Evolutionary conservation across 805 yeast species (phyloP).

Genomic region (Phaffomyces opuntiae): DNA sequence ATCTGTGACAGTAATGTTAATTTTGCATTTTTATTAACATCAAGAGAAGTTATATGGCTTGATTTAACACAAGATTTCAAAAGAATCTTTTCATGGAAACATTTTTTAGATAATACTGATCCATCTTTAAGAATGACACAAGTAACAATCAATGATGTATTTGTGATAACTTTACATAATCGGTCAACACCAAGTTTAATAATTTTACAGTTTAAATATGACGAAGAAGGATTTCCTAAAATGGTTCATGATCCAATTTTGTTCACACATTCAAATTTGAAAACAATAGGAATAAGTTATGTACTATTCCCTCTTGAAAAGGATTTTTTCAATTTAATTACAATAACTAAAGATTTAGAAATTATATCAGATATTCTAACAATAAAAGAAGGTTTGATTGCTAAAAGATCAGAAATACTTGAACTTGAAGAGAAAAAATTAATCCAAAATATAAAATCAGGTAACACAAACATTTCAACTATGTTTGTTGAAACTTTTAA

Average conservation of each 20-base stretch:
- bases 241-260: slow-evolving; percentile 32
- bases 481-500: no score
- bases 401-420: neutral
- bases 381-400: neutral
- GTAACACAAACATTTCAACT: no score
- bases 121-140: slow-evolving; percentile 39
- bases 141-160: slow-evolving; percentile 17
- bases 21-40: slow-evolving; percentile 50
- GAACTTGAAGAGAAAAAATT: neutral
- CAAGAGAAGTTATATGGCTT: slow-evolving; percentile 57
- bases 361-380: slow-evolving; percentile 8
- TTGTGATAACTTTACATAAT: slow-evolving; percentile 23
- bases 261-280: neutral
- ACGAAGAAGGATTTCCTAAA: slow-evolving; percentile 28
- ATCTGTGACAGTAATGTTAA: slow-evolving; percentile 23
- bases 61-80: slow-evolving; percentile 29
- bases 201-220: slow-evolving; percentile 29
- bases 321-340: neutral
- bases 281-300: neutral
- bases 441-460: neutral
- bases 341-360: neutral
- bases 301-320: slow-evolving; percentile 4
- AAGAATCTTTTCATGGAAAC: slow-evolving; percentile 67
- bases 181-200: slow-evolving; percentile 26
- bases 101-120: slow-evolving; percentile 49